These are phyloP conservation scores for Xylariaceae sp. DNA, from an alignment of 2,329 filamentous ascomycete species.

Conservation along the genomic window DNA sequence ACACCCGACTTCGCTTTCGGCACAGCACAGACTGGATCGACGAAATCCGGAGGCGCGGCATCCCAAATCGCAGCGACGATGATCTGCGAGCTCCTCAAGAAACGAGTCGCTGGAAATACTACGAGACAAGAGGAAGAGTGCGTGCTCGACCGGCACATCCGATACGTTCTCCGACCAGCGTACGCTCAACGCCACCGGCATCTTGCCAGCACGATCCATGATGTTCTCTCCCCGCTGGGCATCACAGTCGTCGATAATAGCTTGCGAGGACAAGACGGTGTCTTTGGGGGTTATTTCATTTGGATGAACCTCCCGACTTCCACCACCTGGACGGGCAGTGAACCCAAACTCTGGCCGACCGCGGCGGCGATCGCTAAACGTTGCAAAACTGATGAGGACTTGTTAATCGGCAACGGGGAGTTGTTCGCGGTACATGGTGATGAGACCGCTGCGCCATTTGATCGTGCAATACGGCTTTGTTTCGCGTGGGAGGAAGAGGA, in stretches of 20 bases:
- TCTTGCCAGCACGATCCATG: slow-evolving; percentile 56
- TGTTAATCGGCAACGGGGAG: slow-evolving; percentile 64
- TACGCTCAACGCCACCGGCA: slow-evolving; percentile 43
- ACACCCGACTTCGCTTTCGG: slow-evolving; percentile 47
- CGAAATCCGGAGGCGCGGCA: slow-evolving; percentile 55
- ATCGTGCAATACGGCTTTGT: slow-evolving; percentile 59
- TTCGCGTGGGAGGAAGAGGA: slow-evolving; percentile 70
- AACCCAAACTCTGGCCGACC: slow-evolving; percentile 35
- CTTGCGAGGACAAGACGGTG: slow-evolving; percentile 27
- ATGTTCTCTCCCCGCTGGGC: slow-evolving; percentile 60
- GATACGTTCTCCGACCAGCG: slow-evolving; percentile 39
- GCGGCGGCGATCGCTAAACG: slow-evolving; percentile 53
- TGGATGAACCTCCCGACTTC: slow-evolving; percentile 64
- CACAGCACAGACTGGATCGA: slow-evolving; percentile 49
- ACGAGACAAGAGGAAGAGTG: slow-evolving; percentile 9
- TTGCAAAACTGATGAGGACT: slow-evolving; percentile 58
- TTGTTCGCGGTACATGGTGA: slow-evolving; percentile 66
- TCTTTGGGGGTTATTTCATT: slow-evolving; percentile 81
- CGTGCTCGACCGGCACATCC: slow-evolving; percentile 41
- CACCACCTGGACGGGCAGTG: slow-evolving; percentile 5
- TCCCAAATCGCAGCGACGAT: slow-evolving; percentile 51
- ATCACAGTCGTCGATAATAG: slow-evolving; percentile 36
- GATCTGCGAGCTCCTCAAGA: slow-evolving; percentile 44
- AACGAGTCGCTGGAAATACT: neutral
- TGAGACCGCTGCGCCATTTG: slow-evolving; percentile 50